Base-by-base conservation (phyloP, 2,329 filamentous ascomycete species). In the Diaporthe sp. region DNA sequence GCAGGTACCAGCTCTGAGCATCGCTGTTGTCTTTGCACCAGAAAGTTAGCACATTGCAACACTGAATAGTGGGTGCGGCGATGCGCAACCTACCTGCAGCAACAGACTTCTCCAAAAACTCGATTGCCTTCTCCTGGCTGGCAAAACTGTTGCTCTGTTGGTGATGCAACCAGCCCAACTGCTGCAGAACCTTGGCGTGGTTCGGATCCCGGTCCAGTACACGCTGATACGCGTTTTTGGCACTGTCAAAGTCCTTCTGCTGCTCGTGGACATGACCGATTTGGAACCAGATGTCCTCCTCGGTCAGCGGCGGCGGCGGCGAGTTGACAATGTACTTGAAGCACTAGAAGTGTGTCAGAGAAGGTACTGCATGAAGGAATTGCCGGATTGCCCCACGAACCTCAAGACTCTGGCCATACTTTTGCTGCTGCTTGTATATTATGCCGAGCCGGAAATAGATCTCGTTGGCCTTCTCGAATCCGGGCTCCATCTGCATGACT, bases 281-380 rank as follows among this genome's bases (percentile, higher is more conserved):
- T 85, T 99, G 97, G 87, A 99, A 99, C 96, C 96, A 98, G 76
- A 99, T 99, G 80, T 99, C 97, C 84, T 98, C 96, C 83, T 98
- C 96, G 0, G 96, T 98, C 80, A 99, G 85, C 3, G 97, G 97
- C 5, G 95, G 93, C 4, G 97, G 97, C 39, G 97, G 96, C 72
- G 98, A 96, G 79, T 91, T 94, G 78, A 98, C 96, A 79, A 99
- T 99, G 83, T 98, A 98, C 85, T 97, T 97, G 88, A 99, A 99
- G 88, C 97, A 98, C 95, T 98, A 75, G 22, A 75, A 13, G 76
- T 12, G 44, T 59, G 78, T 84, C 76, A 83, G 81, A 80, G 53
- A 80, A 78, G 31, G 58, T 37, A 55, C 53, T 19, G n/a, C 31
- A 42, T n/a, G 9, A n/a, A 51, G 46, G 8, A 51, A 13, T 8